Evolutionary conservation across 352 stramenopile species (phyloP), one percentile per base, ranked within the genome.

Genomic region (Phytopythium helicoides): DNA sequence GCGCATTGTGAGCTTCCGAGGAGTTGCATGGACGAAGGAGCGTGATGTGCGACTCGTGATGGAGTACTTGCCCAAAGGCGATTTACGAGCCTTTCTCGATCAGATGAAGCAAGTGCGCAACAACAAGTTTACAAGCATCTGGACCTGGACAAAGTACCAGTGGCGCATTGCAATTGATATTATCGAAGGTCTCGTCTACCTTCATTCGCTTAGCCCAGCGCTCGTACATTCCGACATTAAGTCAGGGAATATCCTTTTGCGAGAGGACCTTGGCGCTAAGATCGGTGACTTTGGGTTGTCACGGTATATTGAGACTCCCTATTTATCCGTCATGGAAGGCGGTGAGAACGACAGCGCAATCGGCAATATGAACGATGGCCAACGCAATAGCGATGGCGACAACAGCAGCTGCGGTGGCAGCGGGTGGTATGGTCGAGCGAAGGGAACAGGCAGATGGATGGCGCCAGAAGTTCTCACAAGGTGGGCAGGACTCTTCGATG

Each of bases 381-480:
- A 16, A 12, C n/a, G 12, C 33, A 34, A 31, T 23, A 52, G 46
- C 31, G 36, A 16, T 31, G 41, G 33, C 46, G 35, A 21, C 44
- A 38, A 19, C 7, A 48, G 44, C 18, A 42, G 47, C 33, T 16
- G 16, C 22, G 23, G 33, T 31, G 42, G 37, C 2, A 50, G 44
- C 44, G 44, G 25, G 7, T 50, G 39, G 26, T 54, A 58, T 22
- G 49, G 53, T 5, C 61, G 50, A 2, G 57, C 56, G 9, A 50
- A 77, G 8, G 81, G 79, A 6, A 92, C 81, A 5, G 79, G 71
- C 36, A 77, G 77, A 8, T 96, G 86, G 85, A 94, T 87, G 31
- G 87, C 86, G 14, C 86, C 87, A 8, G 86, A 96, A 60, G 81
- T 96, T 52, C 76, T 96, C 25, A 58, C 71, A 31, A n/a, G 76